Evolutionary conservation across 192 early-diverging fungal genomes (phyloP).

Genomic region (Gaertneriomyces semiglobifer): DNA sequence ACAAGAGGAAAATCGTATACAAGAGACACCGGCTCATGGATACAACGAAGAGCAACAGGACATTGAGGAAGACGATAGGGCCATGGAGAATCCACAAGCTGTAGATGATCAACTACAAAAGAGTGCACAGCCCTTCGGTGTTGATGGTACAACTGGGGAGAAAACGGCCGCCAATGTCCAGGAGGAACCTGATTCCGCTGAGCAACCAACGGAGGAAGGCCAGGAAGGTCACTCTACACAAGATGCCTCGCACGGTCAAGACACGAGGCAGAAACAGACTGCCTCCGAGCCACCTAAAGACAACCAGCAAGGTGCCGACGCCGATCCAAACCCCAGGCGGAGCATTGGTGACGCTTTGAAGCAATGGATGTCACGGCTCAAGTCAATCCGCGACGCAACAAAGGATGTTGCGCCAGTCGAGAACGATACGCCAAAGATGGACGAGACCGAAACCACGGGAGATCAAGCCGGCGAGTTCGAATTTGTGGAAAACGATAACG

Average conservation of each 20-base stretch:
- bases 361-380: slow-evolving; percentile 86
- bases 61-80: slow-evolving; percentile 32
- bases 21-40: slow-evolving; percentile 36
- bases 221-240: slow-evolving; percentile 23
- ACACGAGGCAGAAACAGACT: slow-evolving; percentile 9
- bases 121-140: slow-evolving; percentile 55
- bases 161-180: slow-evolving; percentile 38
- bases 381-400: slow-evolving; percentile 62
- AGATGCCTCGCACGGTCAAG: slow-evolving; percentile 10
- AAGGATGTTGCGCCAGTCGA: slow-evolving; percentile 30
- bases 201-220: slow-evolving; percentile 43
- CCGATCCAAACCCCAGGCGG: slow-evolving; percentile 77
- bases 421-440: slow-evolving; percentile 23
- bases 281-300: slow-evolving; percentile 12
- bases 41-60: slow-evolving; percentile 45
- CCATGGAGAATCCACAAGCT: slow-evolving; percentile 28
- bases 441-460: slow-evolving; percentile 45
- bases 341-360: slow-evolving; percentile 90
- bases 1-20: slow-evolving; percentile 38
- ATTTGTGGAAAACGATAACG: slow-evolving; percentile 73
- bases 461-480: slow-evolving; percentile 57
- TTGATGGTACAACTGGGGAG: slow-evolving; percentile 61
- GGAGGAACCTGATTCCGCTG: slow-evolving; percentile 53
- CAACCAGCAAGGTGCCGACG: slow-evolving; percentile 13
- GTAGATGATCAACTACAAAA: slow-evolving; percentile 22